Base-by-base conservation (phyloP, 805 yeast species). In the Isabelozyma gotoi region DNA sequence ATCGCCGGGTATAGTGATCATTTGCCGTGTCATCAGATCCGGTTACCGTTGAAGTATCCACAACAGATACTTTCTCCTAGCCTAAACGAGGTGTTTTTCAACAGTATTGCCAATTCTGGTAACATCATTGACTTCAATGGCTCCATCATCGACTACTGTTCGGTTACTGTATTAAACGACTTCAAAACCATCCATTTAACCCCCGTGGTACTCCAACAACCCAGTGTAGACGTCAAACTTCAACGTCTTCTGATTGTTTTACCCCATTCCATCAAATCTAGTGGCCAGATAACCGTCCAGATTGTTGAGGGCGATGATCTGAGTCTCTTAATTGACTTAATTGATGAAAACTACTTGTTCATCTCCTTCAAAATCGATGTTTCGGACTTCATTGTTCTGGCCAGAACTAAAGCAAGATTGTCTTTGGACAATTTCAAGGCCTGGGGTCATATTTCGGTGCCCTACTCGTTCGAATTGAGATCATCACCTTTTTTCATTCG, bases 401-500 rank as follows among this genome's bases (percentile, higher is more conserved):
- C 50, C 4, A 39, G 45, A 11, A 41, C 48, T 2, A 49, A 47
- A 6, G 38, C 51, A 35, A 41, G 53, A 14, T 58, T 65, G 36
- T 42, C 50, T 2, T 49, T 67, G 36, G 59, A 58, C 38, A 67
- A 63, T 29, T 65, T 77, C 43, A 57, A 60, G 40, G 65, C 75
- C 36, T 88, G 95, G 94, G 80, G 88, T 42, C 73, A 73, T 46
- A 79, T 83, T 42, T 77, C 86, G 6, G 77, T 78, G 31, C 91
- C 94, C 1, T 86, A 84, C 59, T 68, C 76, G n/a, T 71, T 71
- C 51, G 77, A 71, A 44, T 58, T 71, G 43, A 57, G 72, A 36
- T 65, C 68, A 3, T 44, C 59, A 3, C 43, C 55, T 1, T 62
- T 53, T 41, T 51, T 49, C 17, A 42, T 65, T 47, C 67, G 72